Evolutionary conservation across 2,329 filamentous ascomycete genomes (phyloP).

Genomic region (Aureobasidium sp.): DNA sequence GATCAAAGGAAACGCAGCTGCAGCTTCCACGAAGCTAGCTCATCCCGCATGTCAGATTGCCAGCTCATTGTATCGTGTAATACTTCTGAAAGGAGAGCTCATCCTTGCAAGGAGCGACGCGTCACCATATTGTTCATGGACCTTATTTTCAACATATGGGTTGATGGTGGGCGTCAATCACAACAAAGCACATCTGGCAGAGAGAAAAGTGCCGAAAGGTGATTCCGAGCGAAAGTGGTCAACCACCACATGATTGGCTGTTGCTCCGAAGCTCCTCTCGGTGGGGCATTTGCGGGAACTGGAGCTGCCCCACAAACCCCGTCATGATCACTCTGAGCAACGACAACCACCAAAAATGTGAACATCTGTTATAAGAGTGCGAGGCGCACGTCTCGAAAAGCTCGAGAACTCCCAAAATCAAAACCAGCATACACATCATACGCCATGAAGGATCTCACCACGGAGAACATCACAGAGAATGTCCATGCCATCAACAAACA

Average conservation of each 20-base stretch:
- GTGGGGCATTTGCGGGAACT: neutral
- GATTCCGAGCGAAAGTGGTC: neutral
- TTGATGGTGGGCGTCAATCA: neutral
- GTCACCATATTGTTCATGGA: neutral
- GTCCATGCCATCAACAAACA: conserved; percentile 63
- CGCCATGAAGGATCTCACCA: conserved; percentile 56
- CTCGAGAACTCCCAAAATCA: neutral
- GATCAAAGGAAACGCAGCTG: neutral
- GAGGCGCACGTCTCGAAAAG: neutral
- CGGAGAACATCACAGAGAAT: conserved; percentile 68
- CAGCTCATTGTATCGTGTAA: neutral
- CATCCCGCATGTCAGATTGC: neutral
- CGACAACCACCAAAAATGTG: neutral
- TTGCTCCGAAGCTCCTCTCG: neutral
- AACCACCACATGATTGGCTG: neutral
- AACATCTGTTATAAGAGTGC: neutral
- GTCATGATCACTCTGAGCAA: neutral
- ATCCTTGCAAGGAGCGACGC: no score
- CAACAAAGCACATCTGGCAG: neutral
- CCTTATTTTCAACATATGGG: neutral
- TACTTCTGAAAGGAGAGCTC: neutral
- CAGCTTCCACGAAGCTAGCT: neutral
- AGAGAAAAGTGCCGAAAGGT: neutral
- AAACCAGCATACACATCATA: neutral
- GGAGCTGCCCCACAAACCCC: neutral